These are phyloP conservation scores for Arthrobotrys sphaeroides DNA, from an alignment of 2,329 filamentous ascomycete genomes.

Conservation along the genomic window DNA sequence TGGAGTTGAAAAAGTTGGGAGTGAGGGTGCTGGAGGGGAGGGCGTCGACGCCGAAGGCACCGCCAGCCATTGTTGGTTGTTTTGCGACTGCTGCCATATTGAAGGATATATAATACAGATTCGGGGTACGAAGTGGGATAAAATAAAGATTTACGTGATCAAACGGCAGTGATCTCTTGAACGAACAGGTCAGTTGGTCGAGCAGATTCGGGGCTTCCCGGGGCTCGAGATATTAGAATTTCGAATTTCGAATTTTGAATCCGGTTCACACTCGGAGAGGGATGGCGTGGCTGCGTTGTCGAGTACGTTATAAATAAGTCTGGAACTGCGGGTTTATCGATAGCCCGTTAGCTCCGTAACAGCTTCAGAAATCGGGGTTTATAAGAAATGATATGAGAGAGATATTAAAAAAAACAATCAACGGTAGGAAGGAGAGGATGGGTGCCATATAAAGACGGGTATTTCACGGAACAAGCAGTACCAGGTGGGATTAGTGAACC, in stretches of 20 bases:
- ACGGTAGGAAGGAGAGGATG: neutral
- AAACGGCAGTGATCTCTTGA: neutral
- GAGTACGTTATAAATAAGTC: neutral
- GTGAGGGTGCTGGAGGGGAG: slow-evolving; percentile 50
- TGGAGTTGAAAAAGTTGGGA: slow-evolving; percentile 53
- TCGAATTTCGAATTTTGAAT: neutral
- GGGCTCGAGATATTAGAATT: neutral
- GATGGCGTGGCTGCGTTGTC: neutral
- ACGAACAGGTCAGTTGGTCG: neutral
- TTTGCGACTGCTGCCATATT: slow-evolving; percentile 50
- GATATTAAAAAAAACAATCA: neutral
- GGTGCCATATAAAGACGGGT: slow-evolving; percentile 43
- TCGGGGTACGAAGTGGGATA: neutral
- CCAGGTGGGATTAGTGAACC: slow-evolving; percentile 48
- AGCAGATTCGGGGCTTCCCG: slow-evolving; percentile 4
- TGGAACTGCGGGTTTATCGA: neutral
- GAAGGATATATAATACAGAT: neutral
- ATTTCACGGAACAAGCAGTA: slow-evolving; percentile 42
- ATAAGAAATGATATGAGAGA: neutral
- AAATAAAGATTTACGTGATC: neutral
- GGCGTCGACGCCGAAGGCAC: slow-evolving; percentile 17
- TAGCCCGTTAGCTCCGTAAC: neutral
- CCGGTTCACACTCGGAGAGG: neutral
- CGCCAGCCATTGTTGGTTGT: slow-evolving; percentile 30
- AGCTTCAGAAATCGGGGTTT: slow-evolving; percentile 7